Conservation (phyloP, 257 asterid species). For the Nicotiana noctiflora region DNA sequence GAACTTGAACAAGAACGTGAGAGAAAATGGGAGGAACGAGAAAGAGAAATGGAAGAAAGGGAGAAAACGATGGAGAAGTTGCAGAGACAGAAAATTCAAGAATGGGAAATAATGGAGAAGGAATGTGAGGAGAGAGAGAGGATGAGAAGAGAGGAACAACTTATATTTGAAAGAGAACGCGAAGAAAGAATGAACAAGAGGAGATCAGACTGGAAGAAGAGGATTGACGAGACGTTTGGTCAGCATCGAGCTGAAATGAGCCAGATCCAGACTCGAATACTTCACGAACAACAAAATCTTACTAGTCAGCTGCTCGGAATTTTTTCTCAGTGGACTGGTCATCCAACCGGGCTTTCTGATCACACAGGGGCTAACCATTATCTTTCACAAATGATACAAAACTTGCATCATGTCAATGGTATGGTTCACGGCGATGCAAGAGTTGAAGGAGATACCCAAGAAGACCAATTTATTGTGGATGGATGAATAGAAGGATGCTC, state of each 20-base stretch:
- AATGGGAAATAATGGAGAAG: constrained; percentile 74
- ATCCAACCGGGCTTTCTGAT: constrained; percentile 63
- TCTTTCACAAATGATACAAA: constrained; percentile 93
- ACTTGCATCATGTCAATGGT: constrained; percentile 67
- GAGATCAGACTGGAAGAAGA: constrained; percentile 82
- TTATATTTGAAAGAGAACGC: constrained; percentile 59
- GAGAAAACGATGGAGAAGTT: constrained; percentile 41
- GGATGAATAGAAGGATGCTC: constrained; percentile 30
- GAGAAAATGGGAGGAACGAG: constrained; percentile 60
- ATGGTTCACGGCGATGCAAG: constrained; percentile 84
- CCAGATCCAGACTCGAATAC: constrained; percentile 73
- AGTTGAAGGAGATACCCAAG: constrained; percentile 85
- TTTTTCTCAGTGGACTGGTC: constrained; percentile 87
- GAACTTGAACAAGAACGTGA: constrained; percentile 64
- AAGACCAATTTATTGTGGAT: constrained; percentile 93
- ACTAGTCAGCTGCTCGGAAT: constrained; percentile 76
- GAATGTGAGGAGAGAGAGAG: constrained; percentile 66
- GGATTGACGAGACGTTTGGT: constrained; percentile 63
- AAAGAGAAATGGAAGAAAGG: constrained; percentile 45
- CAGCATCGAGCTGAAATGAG: constrained; percentile 80
- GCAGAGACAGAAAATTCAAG: constrained; percentile 61
- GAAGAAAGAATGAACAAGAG: constrained; percentile 68
- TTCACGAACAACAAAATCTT: constrained; percentile 84
- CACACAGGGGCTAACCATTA: constrained; percentile 80
- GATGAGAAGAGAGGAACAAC: constrained; percentile 60